phyloP scores from a whole-genome alignment of 129 eudicot species.

The Helichrysum umbraculigerum region DNA sequence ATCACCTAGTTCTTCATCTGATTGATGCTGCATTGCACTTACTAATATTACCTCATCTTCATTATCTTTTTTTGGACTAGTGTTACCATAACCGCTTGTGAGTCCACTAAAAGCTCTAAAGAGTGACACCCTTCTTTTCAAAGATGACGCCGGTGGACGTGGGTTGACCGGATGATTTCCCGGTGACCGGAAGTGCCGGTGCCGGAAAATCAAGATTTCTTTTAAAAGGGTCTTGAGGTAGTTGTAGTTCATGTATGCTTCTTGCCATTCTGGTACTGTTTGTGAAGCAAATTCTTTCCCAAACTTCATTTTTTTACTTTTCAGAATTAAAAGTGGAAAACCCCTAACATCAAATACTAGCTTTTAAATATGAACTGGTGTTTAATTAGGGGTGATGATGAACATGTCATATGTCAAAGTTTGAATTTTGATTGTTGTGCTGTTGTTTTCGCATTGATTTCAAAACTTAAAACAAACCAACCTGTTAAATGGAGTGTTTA shows the following conservation, averaged over 20 bases:
- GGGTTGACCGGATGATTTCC: neutral
- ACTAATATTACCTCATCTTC: constrained; percentile 44
- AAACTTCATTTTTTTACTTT: constrained; percentile 43
- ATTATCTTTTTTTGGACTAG: constrained; percentile 32
- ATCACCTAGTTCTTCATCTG: constrained; percentile 28
- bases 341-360: too few relatives aligned
- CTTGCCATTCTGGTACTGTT: constrained; percentile 78
- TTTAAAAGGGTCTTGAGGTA: constrained; percentile 42
- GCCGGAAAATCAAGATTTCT: constrained; percentile 38
- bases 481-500: too few relatives aligned
- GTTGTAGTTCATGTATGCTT: constrained; percentile 57
- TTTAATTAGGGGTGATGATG: too few relatives aligned
- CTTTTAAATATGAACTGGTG: too few relatives aligned
- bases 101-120: constrained; percentile 67
- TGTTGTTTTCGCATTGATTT: too few relatives aligned
- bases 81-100: constrained; percentile 33
- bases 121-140: constrained; percentile 32
- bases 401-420: too few relatives aligned
- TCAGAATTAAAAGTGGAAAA: neutral
- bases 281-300: constrained; percentile 56
- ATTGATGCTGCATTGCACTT: constrained; percentile 34
- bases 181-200: neutral
- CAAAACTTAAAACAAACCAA: too few relatives aligned
- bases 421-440: too few relatives aligned
- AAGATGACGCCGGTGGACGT: neutral